A percentile compares a stretch with the other conserved stretches of the same genome.
Evolutionary conservation across 495 filamentous ascomycete genomes (phyloP).

Genomic region (Hyaloscypha variabilis): DNA sequence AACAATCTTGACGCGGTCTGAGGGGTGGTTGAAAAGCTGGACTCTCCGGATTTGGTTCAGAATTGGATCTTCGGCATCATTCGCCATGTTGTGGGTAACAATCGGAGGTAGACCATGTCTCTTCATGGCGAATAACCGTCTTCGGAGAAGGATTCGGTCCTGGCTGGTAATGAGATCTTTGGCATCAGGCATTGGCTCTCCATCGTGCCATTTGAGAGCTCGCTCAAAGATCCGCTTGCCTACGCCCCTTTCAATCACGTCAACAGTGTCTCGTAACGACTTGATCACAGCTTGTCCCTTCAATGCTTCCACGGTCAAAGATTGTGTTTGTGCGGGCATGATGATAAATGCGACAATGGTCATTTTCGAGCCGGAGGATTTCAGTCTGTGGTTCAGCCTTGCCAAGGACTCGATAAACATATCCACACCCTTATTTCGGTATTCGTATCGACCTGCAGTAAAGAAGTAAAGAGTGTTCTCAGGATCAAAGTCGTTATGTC

Average conservation of each 20-base stretch:
- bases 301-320: conserved; percentile 91
- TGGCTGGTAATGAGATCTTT: conserved; percentile 91
- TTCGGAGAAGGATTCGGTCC: conserved; percentile 90
- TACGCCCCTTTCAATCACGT: conserved; percentile 86
- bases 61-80: conserved; percentile 91
- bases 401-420: conserved; percentile 99
- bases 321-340: conserved; percentile 97
- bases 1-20: conserved; percentile 93
- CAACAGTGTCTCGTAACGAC: conserved; percentile 87
- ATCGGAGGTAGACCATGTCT: conserved; percentile 86
- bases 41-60: conserved; percentile 95
- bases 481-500: conserved; percentile 94
- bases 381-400: conserved; percentile 90
- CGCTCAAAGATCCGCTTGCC: conserved; percentile 94
- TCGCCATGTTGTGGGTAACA: conserved; percentile 99
- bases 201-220: conserved; percentile 91
- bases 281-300: conserved; percentile 98
- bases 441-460: conserved; percentile 95
- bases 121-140: conserved; percentile 95
- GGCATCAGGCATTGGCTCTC: conserved; percentile 88
- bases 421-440: conserved; percentile 96
- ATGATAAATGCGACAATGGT: conserved; percentile 99
- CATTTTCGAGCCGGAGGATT: conserved; percentile 80
- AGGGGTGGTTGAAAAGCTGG: conserved; percentile 93
- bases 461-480: conserved; percentile 99